These are phyloP conservation scores for Solanum corneliomulleri DNA, from an alignment of 257 asterid species.

Conservation along the genomic window DNA sequence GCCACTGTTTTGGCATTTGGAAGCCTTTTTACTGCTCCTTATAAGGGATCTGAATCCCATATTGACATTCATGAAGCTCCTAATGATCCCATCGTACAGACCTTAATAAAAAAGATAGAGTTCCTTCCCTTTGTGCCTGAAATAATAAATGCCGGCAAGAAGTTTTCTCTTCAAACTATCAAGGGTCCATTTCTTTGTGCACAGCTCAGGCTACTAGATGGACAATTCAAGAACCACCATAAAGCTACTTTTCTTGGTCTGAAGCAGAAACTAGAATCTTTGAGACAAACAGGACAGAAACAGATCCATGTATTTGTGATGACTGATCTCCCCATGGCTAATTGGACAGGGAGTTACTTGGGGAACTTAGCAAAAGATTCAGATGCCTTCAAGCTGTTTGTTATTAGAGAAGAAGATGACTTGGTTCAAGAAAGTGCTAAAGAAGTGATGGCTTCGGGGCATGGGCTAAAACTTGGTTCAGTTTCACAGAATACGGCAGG, in stretches of 20 bases:
- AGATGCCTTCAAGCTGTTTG: conserved; percentile 38
- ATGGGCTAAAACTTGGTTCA: conserved; percentile 17
- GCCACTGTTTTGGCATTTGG: conserved; percentile 64
- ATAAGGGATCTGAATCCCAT: conserved; percentile 75
- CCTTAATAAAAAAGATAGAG: conserved; percentile 43
- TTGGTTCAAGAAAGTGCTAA: conserved; percentile 43
- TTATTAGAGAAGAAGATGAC: conserved; percentile 42
- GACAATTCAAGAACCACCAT: conserved; percentile 91
- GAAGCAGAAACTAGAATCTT: conserved; percentile 42
- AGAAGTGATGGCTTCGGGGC: conserved; percentile 24
- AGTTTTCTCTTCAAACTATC: conserved; percentile 41
- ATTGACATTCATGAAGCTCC: conserved; percentile 69
- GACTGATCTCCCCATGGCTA: conserved; percentile 76
- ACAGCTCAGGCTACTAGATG: conserved; percentile 84
- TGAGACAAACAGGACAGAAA: conserved; percentile 42
- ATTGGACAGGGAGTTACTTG: conserved; percentile 73
- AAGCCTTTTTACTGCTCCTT: conserved; percentile 71
- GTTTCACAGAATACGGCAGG: conserved; percentile 11
- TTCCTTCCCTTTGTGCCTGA: conserved; percentile 71
- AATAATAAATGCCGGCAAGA: conserved; percentile 61
- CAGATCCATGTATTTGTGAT: conserved; percentile 71
- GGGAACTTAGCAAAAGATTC: conserved; percentile 49
- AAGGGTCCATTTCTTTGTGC: conserved; percentile 72
- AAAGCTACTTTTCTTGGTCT: conserved; percentile 41
- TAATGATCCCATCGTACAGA: conserved; percentile 41